phyloP scores from a whole-genome alignment of 164 flowering plant species.

The Stephania japonica region DNA sequence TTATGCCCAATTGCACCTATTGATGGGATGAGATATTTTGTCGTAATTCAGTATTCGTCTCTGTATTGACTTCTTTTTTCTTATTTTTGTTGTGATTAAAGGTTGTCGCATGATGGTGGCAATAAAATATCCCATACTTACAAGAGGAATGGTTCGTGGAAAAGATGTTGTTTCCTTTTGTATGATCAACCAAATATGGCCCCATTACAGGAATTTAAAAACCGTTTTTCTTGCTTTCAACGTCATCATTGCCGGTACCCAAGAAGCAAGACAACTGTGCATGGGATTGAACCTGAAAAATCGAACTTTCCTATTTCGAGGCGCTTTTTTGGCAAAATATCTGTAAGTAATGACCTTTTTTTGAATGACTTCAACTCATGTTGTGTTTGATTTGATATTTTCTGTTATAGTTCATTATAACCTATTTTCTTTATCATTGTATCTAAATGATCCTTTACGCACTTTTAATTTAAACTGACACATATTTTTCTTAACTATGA shows the following conservation, averaged over 20 bases:
- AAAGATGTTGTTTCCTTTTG: slow-evolving; percentile 15
- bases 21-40: not conserved
- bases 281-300: slow-evolving; percentile 41
- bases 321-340: slow-evolving; percentile 15
- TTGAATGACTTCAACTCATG: not conserved
- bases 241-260: slow-evolving; percentile 17
- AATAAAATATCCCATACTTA: slow-evolving; percentile 16
- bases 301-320: slow-evolving; percentile 35
- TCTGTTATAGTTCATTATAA: not conserved
- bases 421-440: not conserved
- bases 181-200: slow-evolving; percentile 15
- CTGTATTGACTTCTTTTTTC: not conserved
- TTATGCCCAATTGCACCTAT: not conserved
- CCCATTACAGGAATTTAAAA: slow-evolving; percentile 15
- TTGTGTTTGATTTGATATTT: not conserved
- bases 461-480: too few relatives aligned
- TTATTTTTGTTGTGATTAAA: slow-evolving; percentile 7
- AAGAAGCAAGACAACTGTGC: slow-evolving; percentile 16
- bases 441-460: too few relatives aligned
- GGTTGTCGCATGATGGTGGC: slow-evolving; percentile 32
- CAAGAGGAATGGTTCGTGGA: slow-evolving; percentile 21
- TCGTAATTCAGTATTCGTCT: not conserved
- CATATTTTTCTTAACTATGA: not conserved
- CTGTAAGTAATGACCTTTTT: slow-evolving; percentile 34
- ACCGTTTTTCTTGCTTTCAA: slow-evolving; percentile 35